A percentile compares a stretch with the other conserved stretches of the same genome.
phyloP scores from a whole-genome alignment of 2,329 filamentous ascomycete species.

The Cercospora brassicicola region DNA sequence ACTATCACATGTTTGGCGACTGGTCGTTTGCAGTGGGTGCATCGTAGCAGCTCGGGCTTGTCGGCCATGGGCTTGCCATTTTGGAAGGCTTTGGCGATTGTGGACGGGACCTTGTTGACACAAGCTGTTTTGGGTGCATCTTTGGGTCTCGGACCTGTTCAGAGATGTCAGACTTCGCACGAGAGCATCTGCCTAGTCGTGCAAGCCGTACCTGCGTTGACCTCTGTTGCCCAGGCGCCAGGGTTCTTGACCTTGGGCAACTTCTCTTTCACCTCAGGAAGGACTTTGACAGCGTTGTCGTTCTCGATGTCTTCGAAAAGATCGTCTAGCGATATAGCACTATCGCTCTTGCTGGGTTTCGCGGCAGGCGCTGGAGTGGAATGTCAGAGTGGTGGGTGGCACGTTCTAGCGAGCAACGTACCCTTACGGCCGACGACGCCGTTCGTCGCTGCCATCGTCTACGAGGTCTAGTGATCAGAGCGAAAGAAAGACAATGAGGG shows the following conservation, averaged over 20 bases:
- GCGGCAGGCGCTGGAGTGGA: slow-evolving; percentile 29
- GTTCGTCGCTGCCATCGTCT: slow-evolving; percentile 35
- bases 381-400: slow-evolving; percentile 22
- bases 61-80: slow-evolving; percentile 82
- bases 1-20: slow-evolving; percentile 73
- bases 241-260: slow-evolving; percentile 37
- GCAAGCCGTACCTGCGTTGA: slow-evolving; percentile 27
- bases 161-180: neutral
- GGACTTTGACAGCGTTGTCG: slow-evolving; percentile 23
- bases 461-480: neutral
- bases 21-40: slow-evolving; percentile 93
- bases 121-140: slow-evolving; percentile 20
- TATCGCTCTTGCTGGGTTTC: slow-evolving; percentile 23
- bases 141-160: slow-evolving; percentile 25
- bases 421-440: slow-evolving; percentile 37
- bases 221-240: slow-evolving; percentile 38
- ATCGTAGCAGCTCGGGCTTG: slow-evolving; percentile 71
- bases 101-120: slow-evolving; percentile 68
- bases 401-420: slow-evolving; percentile 19
- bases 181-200: neutral
- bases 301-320: slow-evolving; percentile 38
- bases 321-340: slow-evolving; percentile 29
- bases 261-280: slow-evolving; percentile 33
- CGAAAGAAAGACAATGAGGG: neutral
- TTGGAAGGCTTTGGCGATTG: slow-evolving; percentile 73